Conservation (phyloP, 441 rosid genomes). For the Rhodomyrtus psidioides region DNA sequence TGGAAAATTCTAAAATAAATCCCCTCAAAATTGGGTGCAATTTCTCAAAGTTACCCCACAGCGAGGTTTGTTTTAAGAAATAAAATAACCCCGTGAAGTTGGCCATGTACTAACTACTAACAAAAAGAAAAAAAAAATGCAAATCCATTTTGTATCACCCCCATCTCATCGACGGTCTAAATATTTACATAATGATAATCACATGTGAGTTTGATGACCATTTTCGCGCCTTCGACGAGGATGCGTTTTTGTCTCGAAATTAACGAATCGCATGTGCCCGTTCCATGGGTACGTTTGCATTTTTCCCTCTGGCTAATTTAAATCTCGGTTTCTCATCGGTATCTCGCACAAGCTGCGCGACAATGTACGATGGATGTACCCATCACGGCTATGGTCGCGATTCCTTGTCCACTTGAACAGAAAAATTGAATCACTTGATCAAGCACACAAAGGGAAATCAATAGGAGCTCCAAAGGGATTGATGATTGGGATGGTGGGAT, state of each 20-base stretch:
- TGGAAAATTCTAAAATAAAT: background rate
- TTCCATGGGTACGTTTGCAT: accelerated
- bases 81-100: background rate
- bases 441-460: background rate
- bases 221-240: too few relatives aligned
- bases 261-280: too few relatives aligned
- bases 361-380: background rate
- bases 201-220: accelerated
- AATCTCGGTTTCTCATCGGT: background rate
- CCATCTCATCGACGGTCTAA: background rate
- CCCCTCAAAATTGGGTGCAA: background rate
- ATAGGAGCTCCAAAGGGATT: background rate
- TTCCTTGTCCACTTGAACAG: background rate
- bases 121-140: too few relatives aligned
- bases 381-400: accelerated
- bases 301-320: background rate
- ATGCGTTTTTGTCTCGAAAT: background rate
- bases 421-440: background rate
- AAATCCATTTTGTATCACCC: background rate
- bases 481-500: background rate
- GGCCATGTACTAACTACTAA: background rate
- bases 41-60: background rate
- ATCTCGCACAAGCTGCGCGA: background rate
- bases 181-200: accelerated
- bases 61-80: background rate